A percentile compares a stretch with the other conserved stretches of the same genome.
Evolutionary conservation across 208 protist genomes (phyloP).

Genomic region (Ichthyophonus hoferi): DNA sequence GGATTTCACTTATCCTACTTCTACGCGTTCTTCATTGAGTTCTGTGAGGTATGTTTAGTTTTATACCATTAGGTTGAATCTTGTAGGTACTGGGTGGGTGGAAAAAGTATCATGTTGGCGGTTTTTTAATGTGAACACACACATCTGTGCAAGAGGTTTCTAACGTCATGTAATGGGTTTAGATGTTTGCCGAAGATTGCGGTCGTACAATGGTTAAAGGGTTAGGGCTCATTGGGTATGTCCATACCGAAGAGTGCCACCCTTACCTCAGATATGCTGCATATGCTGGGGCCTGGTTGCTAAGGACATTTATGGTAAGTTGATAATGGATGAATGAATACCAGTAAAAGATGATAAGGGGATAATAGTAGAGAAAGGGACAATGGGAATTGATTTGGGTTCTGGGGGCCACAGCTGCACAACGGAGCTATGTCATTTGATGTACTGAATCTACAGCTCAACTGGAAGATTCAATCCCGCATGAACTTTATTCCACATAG

Average conservation of each 20-base stretch:
- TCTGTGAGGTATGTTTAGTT: conserved; percentile 10
- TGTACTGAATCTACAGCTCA: not conserved
- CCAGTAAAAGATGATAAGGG: not conserved
- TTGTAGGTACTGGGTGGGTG: not conserved
- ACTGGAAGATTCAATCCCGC: not conserved
- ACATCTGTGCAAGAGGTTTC: not conserved
- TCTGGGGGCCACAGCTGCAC: not conserved
- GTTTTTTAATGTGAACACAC: not conserved
- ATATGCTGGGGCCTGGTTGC: not conserved
- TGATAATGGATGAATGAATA: not conserved
- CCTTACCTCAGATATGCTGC: not conserved
- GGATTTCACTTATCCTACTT: conserved; percentile 40
- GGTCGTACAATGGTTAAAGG: not conserved
- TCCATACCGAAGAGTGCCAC: not conserved
- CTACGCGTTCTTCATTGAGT: conserved; percentile 24
- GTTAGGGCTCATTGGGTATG: not conserved
- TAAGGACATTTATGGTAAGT: not conserved
- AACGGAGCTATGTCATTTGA: conserved; percentile 19
- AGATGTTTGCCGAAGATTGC: not conserved
- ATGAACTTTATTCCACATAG: not conserved
- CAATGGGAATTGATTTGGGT: not conserved
- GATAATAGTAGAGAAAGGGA: not conserved
- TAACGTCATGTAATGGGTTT: not conserved
- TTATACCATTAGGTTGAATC: not conserved
- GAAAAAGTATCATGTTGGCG: not conserved